Percentiles rank a stretch among this genome's conserved stretches.
Evolutionary conservation across 208 protist genomes (phyloP).

Genomic region (Trypanosoma boissoni): DNA sequence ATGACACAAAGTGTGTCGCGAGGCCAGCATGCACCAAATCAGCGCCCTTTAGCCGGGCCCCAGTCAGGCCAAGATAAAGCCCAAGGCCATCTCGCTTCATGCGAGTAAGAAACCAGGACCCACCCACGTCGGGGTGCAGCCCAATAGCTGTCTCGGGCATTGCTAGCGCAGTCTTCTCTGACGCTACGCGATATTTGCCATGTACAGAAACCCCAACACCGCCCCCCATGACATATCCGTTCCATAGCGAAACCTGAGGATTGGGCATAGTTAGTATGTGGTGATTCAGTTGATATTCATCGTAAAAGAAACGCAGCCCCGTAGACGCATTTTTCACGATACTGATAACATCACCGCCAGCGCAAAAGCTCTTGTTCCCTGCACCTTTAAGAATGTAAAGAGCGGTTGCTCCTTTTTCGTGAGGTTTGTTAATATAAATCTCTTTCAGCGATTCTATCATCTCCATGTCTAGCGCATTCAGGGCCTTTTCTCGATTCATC

Average conservation of each 20-base stretch:
- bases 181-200: slow-evolving; percentile 68
- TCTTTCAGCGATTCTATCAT: slow-evolving; percentile 40
- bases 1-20: slow-evolving; percentile 80
- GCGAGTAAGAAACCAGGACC: slow-evolving; percentile 65
- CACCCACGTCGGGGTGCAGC: slow-evolving; percentile 78
- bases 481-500: slow-evolving; percentile 49
- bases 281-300: slow-evolving; percentile 73
- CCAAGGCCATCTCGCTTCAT: slow-evolving; percentile 44
- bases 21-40: slow-evolving; percentile 70
- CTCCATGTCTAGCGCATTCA: slow-evolving; percentile 60
- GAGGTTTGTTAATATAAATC: slow-evolving; percentile 34
- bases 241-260: slow-evolving; percentile 68
- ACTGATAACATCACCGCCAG: slow-evolving; percentile 78
- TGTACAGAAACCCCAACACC: slow-evolving; percentile 76
- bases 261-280: slow-evolving; percentile 42
- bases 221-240: slow-evolving; percentile 82
- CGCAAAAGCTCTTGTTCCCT: slow-evolving; percentile 75
- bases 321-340: slow-evolving; percentile 26
- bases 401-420: slow-evolving; percentile 19
- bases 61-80: slow-evolving; percentile 77
- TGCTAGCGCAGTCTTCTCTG: slow-evolving; percentile 71
- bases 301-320: slow-evolving; percentile 43
- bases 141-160: slow-evolving; percentile 89
- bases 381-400: slow-evolving; percentile 62
- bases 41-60: slow-evolving; percentile 61